Evolutionary conservation across 1,139 yeast species (phyloP), one percentile per base, ranked within the genome.

Genomic region (Candida sp.): DNA sequence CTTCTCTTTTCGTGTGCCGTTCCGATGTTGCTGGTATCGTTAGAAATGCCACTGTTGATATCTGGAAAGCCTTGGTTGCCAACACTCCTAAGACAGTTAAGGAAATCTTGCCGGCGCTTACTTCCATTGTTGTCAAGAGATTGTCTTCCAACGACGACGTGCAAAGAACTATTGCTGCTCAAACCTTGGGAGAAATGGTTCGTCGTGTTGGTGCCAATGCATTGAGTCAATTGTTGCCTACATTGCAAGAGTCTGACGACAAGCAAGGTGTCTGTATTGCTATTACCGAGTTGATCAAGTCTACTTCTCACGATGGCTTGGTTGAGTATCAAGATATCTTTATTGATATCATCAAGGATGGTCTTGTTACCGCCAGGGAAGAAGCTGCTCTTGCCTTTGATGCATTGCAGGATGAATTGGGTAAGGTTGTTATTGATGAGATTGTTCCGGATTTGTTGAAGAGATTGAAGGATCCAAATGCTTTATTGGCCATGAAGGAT

Each of bases 231-330:
- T 73, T 96, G 56, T 76, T 96, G 56, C 98, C 99, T 42, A 89
- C 96, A 6, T 77, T 94, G 62, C 88, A 90, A 59, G 96, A 89
- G 60, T 76, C 89, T 27, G 96, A 87, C 64, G 89, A 97, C 46
- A 90, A 90, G 66, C 96, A 93, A 73, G 99, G 99, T 76, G 91
- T 94, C 51, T 94, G 99, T 77, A 85, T 93, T 68, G 99, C 99
- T 7, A 77, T 93, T 52, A 83, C 86, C 44, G 98, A 93, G 67
- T 84, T 96, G 58, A 85, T 93, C 56, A 85, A 83, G 58, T 89
- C 97, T 0, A 84, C 97, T 3, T 78, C 84, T 17, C 70, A 74
- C 4, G 90, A 85, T 22, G 84, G 85, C 6, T 77, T 94, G 58
- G 73, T 68, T 23, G 84, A 83, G 58, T 88, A 84, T 69, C 91